Evolutionary conservation across 257 asterid genomes (phyloP), one percentile per base, ranked within the genome.

Genomic region (Knoxia roxburghii): DNA sequence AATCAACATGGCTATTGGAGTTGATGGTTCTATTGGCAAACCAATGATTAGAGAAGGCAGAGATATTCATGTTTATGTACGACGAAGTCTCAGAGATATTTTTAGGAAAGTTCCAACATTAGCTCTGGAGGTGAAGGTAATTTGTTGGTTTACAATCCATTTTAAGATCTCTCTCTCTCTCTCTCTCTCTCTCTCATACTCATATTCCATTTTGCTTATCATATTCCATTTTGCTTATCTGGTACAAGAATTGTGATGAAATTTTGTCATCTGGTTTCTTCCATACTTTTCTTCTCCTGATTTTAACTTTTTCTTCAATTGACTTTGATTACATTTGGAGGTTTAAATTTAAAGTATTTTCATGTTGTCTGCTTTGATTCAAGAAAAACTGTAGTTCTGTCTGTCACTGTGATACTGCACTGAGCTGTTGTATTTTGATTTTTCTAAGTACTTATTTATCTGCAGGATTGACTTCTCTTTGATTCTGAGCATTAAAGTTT

Each of bases 51-150:
- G 83, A 59, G 99, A 94, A 85, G 99, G 95, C 76, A 82, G 84
- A 76, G 97, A 87, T 57, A 91, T 93, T 68, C 95, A 84, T 73
- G 78, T 88, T 79, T 84, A 75, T 84, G 95, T 93, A 50, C 77
- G 91, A 76, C 96, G 99, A 85, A 88, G 97, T 81, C 84, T 94
- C 75, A 86, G 99, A 81, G 99, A 94, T 67, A 84, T 94, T 63
- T 94, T 94, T 68, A 87, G 95, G 77, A 94, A 85, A 85, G 95
- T 94, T 78, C 99, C 99, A 49, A 94, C 95, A 20, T 82, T 94
- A 70, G 73, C 77, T 66, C 68, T 94, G 83, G 99, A 88, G 83
- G 90, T 94, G 65, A 85, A 88, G 86, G 99, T 94, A 81, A 55
- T 52, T 71, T 58, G 59, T 56, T 73, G 66, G 30, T 63, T 67